phyloP scores from a whole-genome alignment of 2,329 filamentous ascomycete species.

The Alternaria viburni region DNA sequence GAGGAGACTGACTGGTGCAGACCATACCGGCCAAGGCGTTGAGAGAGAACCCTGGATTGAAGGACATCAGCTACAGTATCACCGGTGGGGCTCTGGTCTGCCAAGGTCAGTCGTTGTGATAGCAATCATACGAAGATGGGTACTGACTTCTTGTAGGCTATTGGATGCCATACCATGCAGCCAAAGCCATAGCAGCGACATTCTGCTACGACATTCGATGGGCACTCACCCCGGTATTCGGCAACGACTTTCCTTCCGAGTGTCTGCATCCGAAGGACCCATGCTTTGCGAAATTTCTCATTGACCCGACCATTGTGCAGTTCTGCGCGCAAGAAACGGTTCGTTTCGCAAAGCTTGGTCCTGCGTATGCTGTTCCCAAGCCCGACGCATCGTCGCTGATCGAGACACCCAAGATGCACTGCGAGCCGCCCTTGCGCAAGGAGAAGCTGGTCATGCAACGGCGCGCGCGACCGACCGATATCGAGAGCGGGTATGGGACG shows the following conservation, averaged over 20 bases:
- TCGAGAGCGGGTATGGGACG: constrained; percentile 51
- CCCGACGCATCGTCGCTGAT: constrained; percentile 2
- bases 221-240: constrained; percentile 89
- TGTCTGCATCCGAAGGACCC: constrained; percentile 71
- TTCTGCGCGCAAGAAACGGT: constrained; percentile 46
- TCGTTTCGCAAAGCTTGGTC: constrained; percentile 41
- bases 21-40: constrained; percentile 85
- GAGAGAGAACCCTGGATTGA: constrained; percentile 73
- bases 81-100: constrained; percentile 89
- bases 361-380: constrained; percentile 16
- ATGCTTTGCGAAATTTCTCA: constrained; percentile 62
- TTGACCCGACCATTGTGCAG: constrained; percentile 49
- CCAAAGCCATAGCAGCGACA: constrained; percentile 83
- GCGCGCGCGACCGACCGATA: constrained; percentile 27
- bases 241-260: constrained; percentile 74
- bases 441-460: constrained; percentile 12
- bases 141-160: constrained; percentile 68
- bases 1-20: constrained; percentile 55
- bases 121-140: background rate
- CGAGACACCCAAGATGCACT: constrained; percentile 18
- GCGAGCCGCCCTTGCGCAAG: constrained; percentile 22
- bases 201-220: constrained; percentile 87
- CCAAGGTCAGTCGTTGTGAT: constrained; percentile 60
- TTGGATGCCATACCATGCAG: constrained; percentile 92
- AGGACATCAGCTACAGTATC: constrained; percentile 91